A percentile compares a stretch with the other conserved stretches of the same genome.
phyloP scores from a whole-genome alignment of 257 asterid species.

The Catharanthus roseus region DNA sequence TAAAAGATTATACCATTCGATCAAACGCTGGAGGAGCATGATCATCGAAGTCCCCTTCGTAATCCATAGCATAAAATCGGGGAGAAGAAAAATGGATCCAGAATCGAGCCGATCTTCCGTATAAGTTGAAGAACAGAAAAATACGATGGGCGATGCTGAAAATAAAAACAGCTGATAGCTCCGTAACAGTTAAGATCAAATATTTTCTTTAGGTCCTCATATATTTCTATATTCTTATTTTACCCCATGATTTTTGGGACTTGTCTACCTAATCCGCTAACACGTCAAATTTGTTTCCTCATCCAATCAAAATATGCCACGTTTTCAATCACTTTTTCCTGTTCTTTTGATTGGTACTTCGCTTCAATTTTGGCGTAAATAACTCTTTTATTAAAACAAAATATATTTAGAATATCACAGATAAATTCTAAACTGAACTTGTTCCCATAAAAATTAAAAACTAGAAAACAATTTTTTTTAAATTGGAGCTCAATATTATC shows the following conservation, averaged over 20 bases:
- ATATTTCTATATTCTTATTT: background rate
- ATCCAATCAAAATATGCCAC: background rate
- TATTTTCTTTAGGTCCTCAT: slow-evolving; percentile 20
- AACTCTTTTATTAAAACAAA: too few species aligned
- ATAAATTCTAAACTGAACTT: too few species aligned
- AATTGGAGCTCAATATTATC: too few species aligned
- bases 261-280: background rate
- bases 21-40: slow-evolving; percentile 43
- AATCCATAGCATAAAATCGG: slow-evolving; percentile 27
- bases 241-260: background rate
- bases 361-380: too few species aligned
- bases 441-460: too few species aligned
- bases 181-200: background rate
- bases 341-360: too few species aligned
- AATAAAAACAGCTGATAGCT: slow-evolving; percentile 2
- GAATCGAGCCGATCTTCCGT: slow-evolving; percentile 7
- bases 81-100: background rate
- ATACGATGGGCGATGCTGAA: background rate
- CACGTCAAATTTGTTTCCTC: background rate
- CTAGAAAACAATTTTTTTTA: too few species aligned
- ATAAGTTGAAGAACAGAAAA: background rate
- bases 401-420: too few species aligned
- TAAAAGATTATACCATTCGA: slow-evolving; percentile 37
- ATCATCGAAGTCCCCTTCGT: slow-evolving; percentile 35
- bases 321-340: too few species aligned